Conservation (phyloP, 2,329 filamentous ascomycete species). For the Aspergillus calidoustus region DNA sequence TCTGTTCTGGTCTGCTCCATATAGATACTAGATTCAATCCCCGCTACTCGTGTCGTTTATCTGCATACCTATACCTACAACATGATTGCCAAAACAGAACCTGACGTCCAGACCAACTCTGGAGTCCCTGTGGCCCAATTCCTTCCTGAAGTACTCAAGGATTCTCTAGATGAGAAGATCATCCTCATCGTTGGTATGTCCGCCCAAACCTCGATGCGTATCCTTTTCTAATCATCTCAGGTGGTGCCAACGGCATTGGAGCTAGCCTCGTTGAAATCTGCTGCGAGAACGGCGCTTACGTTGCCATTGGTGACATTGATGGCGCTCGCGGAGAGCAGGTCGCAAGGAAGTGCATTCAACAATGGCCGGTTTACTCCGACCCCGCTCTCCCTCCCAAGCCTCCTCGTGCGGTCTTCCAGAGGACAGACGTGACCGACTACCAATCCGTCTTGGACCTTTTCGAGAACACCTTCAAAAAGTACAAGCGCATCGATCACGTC, state of each 20-base stretch:
- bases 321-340: constrained; percentile 39
- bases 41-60: not conserved
- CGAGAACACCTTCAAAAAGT: constrained; percentile 49
- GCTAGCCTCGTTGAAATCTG: constrained; percentile 47
- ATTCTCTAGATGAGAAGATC: constrained; percentile 26
- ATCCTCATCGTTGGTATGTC: constrained; percentile 26
- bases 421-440: constrained; percentile 53
- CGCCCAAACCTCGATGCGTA: not conserved
- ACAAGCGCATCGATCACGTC: constrained; percentile 55
- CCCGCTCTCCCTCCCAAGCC: constrained; percentile 25
- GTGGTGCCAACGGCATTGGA: constrained; percentile 53
- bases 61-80: not conserved
- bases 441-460: constrained; percentile 53
- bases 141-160: constrained; percentile 17
- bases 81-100: constrained; percentile 27
- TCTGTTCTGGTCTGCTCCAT: not conserved
- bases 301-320: constrained; percentile 52
- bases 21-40: not conserved
- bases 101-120: constrained; percentile 19
- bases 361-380: constrained; percentile 23
- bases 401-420: constrained; percentile 42
- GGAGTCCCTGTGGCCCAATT: constrained; percentile 21
- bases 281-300: constrained; percentile 44
- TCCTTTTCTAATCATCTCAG: constrained; percentile 25
- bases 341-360: constrained; percentile 21